Conservation (phyloP, 2,329 filamentous ascomycete species). For the Hymenotorrendiella dingleyae region DNA sequence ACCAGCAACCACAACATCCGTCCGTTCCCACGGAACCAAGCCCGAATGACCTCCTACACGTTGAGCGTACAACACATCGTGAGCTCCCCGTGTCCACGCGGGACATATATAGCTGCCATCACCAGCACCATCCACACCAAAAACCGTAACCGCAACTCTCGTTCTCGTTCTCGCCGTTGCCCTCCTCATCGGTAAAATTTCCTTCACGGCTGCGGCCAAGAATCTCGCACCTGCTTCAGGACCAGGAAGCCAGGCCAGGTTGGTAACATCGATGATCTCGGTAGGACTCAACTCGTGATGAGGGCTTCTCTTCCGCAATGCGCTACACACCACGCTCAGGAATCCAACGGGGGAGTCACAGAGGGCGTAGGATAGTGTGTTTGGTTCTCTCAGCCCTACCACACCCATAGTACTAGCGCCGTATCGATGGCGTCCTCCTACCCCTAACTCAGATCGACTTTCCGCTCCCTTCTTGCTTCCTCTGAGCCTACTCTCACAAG, state of each 20-base stretch:
- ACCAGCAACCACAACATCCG: slow-evolving; percentile 21
- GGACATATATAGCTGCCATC: slow-evolving; percentile 20
- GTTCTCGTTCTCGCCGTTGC: slow-evolving; percentile 1
- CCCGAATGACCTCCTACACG: slow-evolving; percentile 19
- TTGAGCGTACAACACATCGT: slow-evolving; percentile 23
- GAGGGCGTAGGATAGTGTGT: slow-evolving; percentile 51
- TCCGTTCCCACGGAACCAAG: slow-evolving; percentile 19
- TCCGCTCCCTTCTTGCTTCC: neutral
- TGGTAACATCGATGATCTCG: slow-evolving; percentile 55
- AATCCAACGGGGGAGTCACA: slow-evolving; percentile 57
- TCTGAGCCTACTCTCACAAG: neutral
- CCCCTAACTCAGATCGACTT: too few relatives aligned
- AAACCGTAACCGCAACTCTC: slow-evolving; percentile 23
- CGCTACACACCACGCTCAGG: slow-evolving; percentile 47
- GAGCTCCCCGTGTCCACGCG: slow-evolving; percentile 19
- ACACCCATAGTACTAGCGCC: slow-evolving; percentile 13
- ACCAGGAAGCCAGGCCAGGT: slow-evolving; percentile 61
- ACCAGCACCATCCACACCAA: slow-evolving; percentile 13
- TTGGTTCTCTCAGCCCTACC: slow-evolving; percentile 23
- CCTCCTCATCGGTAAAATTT: slow-evolving; percentile 13
- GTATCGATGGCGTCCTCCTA: too few relatives aligned
- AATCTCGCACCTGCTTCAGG: slow-evolving; percentile 55
- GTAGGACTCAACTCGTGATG: slow-evolving; percentile 38
- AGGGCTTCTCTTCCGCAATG: slow-evolving; percentile 38
- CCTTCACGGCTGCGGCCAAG: slow-evolving; percentile 36